Evolutionary conservation across 306 rosid species (phyloP), one percentile per base, ranked within the genome.

Genomic region (Dryas drummondii): DNA sequence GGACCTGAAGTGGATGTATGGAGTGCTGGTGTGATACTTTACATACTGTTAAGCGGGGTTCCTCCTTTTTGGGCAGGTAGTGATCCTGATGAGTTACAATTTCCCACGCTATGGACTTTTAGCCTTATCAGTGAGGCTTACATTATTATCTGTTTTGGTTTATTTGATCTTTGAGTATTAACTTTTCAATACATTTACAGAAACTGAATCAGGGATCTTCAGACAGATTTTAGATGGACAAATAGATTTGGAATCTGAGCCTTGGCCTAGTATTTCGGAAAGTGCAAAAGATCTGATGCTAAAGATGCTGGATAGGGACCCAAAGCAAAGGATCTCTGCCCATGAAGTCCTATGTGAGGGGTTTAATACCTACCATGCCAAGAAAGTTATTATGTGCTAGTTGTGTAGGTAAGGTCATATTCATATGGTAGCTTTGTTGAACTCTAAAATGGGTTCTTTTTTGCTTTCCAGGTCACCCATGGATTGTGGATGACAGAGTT

Each of bases 1-100:
- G 98, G 96, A 82, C 98, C 89, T 19, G 91, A 90, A 80, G 88
- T 81, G 44, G 98, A 92, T 76, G 98, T 92, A 57, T 92, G 98
- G 98, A 92, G 98, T 84, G 98, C 92, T 71, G 98, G 98, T 72
- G 96, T 92, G 32, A 92, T 92, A 77, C 94, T 92, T 27, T 92
- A 92, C 87, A 92, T 92, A 82, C 84, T 92, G 73, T 59, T 92
- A 47, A 92, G 96, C 72, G 98, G 98, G 5, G 96, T 92, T 42
- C 98, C 98, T 68, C 98, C 98, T 74, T 92, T 92, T 77, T 92
- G 98, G 96, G 98, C 94, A 62, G 98, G 98, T 92, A 84, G 71
- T 11, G 68, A 70, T 72, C 78, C 53, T 83, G 12, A 67, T 63
- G 44, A 85, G 69, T 47, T 57, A 27, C 51, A 54, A 68, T 72